Conservation (phyloP, 371 early-diverging fungal species). For the Mortierella sp. region DNA sequence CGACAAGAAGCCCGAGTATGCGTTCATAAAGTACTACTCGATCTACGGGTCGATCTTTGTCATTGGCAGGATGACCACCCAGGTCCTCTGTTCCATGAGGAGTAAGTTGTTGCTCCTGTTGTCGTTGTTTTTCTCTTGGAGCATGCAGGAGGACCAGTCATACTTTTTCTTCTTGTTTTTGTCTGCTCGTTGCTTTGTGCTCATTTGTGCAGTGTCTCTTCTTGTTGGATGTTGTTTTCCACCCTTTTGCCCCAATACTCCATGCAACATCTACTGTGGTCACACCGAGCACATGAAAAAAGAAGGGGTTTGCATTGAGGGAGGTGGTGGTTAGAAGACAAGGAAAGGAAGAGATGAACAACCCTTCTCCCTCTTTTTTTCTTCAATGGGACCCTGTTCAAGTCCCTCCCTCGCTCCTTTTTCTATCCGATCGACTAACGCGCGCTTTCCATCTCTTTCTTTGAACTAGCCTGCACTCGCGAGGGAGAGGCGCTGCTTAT, state of each 20-base stretch:
- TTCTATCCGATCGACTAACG: neutral
- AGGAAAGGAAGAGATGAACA: neutral
- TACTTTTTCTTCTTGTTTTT: neutral
- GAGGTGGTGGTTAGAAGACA: neutral
- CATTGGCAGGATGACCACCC: conserved; percentile 48
- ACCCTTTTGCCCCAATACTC: neutral
- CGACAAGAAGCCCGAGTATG: conserved; percentile 54
- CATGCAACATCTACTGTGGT: neutral
- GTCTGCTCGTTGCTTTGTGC: neutral
- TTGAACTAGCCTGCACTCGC: conserved; percentile 37
- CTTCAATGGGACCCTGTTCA: neutral
- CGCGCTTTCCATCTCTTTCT: neutral
- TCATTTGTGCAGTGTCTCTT: neutral
- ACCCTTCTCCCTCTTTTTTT: neutral
- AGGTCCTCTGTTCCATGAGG: conserved; percentile 47
- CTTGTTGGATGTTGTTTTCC: neutral
- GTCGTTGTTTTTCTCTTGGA: neutral
- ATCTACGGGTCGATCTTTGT: conserved; percentile 56
- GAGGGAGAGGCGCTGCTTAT: conserved; percentile 53
- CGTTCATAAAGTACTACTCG: conserved; percentile 56
- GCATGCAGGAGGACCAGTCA: neutral
- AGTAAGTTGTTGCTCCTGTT: conserved; percentile 18
- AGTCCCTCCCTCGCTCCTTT: neutral
- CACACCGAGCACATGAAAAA: neutral
- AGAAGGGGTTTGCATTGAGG: neutral